Evolutionary conservation across 2,329 filamentous ascomycete species (phyloP), one percentile per base, ranked within the genome.

Genomic region (Phaeophleospora eucalypticola): DNA sequence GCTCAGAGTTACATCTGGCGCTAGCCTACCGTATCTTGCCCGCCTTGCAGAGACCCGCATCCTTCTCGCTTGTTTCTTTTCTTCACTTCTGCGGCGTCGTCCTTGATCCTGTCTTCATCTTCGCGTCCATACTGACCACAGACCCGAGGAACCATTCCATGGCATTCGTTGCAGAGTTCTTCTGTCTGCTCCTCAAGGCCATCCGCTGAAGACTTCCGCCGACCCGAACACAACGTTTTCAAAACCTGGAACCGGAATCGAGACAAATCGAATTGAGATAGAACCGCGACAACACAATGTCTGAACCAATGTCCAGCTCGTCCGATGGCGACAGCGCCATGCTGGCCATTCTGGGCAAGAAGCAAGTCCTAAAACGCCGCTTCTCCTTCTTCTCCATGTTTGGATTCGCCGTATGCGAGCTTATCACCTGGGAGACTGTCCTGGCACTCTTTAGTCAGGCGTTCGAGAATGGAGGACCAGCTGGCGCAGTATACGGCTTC

Each of bases 401-500:
- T 45, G 69, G 67, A 8, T 73, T 73, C 45, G 70, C 70, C 4
- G 68, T 71, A 41, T 71, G 68, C 52, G 69, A 72, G 48, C 49
- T 72, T 21, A 72, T 72, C 43, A 72, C 70, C 19, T 73, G 70
- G 70, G 71, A 73, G 46, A 73, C 71, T 0, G 69, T 72, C 8
- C 63, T 73, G 3, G 69, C 70, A 3, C 57, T 73, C 10, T 72
- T 74, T 56, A 63, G 56, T 43, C 63, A 73, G 49, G 65, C 68
- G 1, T 65, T 71, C 36, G 58, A 68, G 18, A 74, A 73, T 57
- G 71, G 72, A 14, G 72, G 72, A 3, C 71, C 75, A 10, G 68
- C 72, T 1, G 75, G 76, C 3, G 62, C 76, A 4, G 59, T 78
- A 8, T 78, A 76, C 52, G 74, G 74, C 39, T 79, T 72, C 61